These are phyloP conservation scores for Penicillium argentinense DNA, from an alignment of 495 filamentous ascomycete genomes.

Conservation along the genomic window DNA sequence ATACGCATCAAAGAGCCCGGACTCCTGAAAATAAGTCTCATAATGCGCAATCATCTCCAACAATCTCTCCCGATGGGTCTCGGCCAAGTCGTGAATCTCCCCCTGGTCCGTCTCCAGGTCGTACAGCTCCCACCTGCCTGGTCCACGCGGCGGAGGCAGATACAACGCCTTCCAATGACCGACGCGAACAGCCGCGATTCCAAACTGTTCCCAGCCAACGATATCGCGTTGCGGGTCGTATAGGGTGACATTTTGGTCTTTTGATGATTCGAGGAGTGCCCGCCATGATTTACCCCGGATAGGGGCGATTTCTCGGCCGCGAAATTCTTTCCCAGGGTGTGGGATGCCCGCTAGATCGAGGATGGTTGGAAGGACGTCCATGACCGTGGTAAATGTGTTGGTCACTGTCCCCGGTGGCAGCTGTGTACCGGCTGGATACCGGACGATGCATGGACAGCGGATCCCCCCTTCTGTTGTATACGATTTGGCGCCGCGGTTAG, in stretches of 20 bases:
- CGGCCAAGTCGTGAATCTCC: slow-evolving; percentile 51
- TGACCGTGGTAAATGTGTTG: slow-evolving; percentile 45
- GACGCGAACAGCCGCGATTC: slow-evolving; percentile 18
- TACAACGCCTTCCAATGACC: slow-evolving; percentile 25
- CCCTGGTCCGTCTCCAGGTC: slow-evolving; percentile 15
- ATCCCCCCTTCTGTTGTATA: slow-evolving; percentile 53
- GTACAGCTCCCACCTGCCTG: slow-evolving; percentile 25
- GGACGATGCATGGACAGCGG: slow-evolving; percentile 34
- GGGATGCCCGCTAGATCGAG: slow-evolving; percentile 50
- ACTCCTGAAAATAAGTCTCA: slow-evolving; percentile 11
- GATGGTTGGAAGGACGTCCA: slow-evolving; percentile 51
- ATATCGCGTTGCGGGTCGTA: slow-evolving; percentile 21
- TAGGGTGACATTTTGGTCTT: slow-evolving; percentile 2
- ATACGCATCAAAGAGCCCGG: slow-evolving; percentile 7
- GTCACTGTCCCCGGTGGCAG: slow-evolving; percentile 22
- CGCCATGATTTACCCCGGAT: slow-evolving; percentile 42
- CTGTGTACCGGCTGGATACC: slow-evolving; percentile 1
- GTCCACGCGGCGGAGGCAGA: slow-evolving; percentile 19
- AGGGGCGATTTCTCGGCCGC: slow-evolving; percentile 42
- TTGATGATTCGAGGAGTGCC: background rate
- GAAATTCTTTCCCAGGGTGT: slow-evolving; percentile 48
- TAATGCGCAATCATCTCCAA: slow-evolving; percentile 11
- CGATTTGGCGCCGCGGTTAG: slow-evolving; percentile 47
- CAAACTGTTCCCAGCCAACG: slow-evolving; percentile 26
- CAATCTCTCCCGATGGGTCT: slow-evolving; percentile 47